A percentile compares a stretch with the other conserved stretches of the same genome.
Conservation (phyloP, 495 filamentous ascomycete genomes). For the Chaetomium tenue region DNA sequence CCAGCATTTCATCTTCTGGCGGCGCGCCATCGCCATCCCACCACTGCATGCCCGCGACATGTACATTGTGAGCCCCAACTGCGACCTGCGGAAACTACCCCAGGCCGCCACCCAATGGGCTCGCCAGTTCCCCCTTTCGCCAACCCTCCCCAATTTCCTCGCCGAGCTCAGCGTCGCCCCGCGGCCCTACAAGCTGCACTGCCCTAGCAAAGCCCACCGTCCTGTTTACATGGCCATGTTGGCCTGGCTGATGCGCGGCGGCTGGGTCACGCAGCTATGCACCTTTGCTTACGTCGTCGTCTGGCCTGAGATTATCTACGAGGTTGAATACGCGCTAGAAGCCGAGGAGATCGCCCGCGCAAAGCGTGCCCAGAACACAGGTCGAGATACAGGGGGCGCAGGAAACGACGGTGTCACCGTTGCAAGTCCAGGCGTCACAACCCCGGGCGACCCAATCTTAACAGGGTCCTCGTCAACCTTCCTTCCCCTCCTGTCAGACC, state of each 20-base stretch:
- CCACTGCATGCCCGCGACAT: slow-evolving; percentile 85
- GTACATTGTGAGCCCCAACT: slow-evolving; percentile 93
- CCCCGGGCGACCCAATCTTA: slow-evolving; percentile 27
- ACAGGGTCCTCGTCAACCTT: slow-evolving; percentile 30
- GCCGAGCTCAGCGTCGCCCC: slow-evolving; percentile 72
- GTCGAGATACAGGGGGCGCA: slow-evolving; percentile 21
- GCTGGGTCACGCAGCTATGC: slow-evolving; percentile 88
- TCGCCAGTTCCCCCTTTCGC: slow-evolving; percentile 72
- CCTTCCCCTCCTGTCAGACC: slow-evolving; percentile 27
- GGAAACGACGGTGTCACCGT: slow-evolving; percentile 24
- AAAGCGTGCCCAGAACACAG: slow-evolving; percentile 28
- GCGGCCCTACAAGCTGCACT: slow-evolving; percentile 73
- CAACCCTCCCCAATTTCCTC: slow-evolving; percentile 80
- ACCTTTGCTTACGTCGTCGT: slow-evolving; percentile 80
- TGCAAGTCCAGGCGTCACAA: slow-evolving; percentile 8
- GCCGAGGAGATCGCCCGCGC: slow-evolving; percentile 46
- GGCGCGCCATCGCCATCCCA: slow-evolving; percentile 85
- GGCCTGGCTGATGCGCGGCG: slow-evolving; percentile 85
- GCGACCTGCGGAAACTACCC: slow-evolving; percentile 70
- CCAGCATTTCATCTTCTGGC: slow-evolving; percentile 91
- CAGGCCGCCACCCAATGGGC: slow-evolving; percentile 71
- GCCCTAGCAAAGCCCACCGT: slow-evolving; percentile 86
- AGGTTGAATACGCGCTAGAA: slow-evolving; percentile 57
- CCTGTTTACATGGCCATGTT: slow-evolving; percentile 83
- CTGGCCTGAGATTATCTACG: slow-evolving; percentile 59